phyloP scores from a whole-genome alignment of 805 yeast species.

The Lipomyces yamadae region DNA sequence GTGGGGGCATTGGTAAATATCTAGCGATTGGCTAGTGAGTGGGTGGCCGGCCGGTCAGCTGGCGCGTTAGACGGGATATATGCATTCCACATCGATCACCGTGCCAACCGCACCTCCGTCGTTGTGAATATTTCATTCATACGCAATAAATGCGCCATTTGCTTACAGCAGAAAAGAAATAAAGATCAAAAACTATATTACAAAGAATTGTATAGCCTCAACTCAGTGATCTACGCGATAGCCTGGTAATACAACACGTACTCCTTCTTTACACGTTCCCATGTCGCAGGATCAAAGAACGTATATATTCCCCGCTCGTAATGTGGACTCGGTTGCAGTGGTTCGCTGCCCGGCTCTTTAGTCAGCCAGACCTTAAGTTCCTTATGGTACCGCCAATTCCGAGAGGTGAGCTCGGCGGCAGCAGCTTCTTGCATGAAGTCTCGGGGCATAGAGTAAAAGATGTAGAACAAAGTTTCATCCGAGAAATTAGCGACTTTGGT shows the following conservation, averaged over 20 bases:
- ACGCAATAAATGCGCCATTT: background rate
- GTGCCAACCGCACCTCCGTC: background rate
- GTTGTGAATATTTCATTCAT: background rate
- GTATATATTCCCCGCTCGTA: conserved; percentile 93
- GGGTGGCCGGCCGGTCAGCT: too few relatives aligned
- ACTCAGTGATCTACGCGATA: conserved; percentile 53
- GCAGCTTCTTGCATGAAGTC: conserved; percentile 93
- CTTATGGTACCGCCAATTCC: conserved; percentile 98
- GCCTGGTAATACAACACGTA: conserved; percentile 65
- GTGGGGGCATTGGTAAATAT: background rate
- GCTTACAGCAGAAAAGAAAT: background rate
- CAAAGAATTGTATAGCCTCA: background rate
- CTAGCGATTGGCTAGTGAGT: background rate
- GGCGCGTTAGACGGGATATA: too few relatives aligned
- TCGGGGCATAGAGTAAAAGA: conserved; percentile 90
- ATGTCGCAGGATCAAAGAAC: conserved; percentile 91
- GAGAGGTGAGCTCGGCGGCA: conserved; percentile 82
- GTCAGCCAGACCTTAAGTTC: conserved; percentile 96
- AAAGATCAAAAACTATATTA: background rate
- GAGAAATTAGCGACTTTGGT: conserved; percentile 59
- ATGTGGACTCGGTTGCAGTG: conserved; percentile 76
- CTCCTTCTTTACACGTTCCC: conserved; percentile 87
- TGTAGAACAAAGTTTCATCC: conserved; percentile 91
- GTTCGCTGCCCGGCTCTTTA: conserved; percentile 88
- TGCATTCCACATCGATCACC: background rate